phyloP scores from a whole-genome alignment of 2,329 filamentous ascomycete genomes.

The Epichloe sp. region DNA sequence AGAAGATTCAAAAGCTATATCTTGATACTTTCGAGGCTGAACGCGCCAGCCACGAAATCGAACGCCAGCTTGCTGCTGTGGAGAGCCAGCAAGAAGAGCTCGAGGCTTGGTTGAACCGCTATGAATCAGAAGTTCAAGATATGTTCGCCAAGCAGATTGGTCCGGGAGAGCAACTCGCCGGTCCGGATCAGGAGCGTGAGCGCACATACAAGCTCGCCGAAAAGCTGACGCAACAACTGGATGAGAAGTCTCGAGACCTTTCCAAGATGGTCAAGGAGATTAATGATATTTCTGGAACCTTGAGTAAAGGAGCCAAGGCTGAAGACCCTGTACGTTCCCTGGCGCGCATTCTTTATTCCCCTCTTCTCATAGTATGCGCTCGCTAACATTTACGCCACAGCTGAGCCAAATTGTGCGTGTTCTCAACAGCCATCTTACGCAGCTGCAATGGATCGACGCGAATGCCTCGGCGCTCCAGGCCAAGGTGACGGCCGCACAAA shows the following conservation, averaged over 20 bases:
- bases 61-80: conserved; percentile 77
- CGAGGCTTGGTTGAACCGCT: conserved; percentile 74
- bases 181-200: conserved; percentile 91
- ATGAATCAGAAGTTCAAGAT: conserved; percentile 82
- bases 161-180: conserved; percentile 62
- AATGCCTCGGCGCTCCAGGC: conserved; percentile 69
- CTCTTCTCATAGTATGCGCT: conserved; percentile 4
- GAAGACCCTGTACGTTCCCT: conserved; percentile 63
- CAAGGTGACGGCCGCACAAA: conserved; percentile 73
- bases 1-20: conserved; percentile 90
- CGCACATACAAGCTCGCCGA: conserved; percentile 92
- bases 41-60: conserved; percentile 82
- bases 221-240: conserved; percentile 77
- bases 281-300: conserved; percentile 76
- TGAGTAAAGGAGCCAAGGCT: conserved; percentile 80
- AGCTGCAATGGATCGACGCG: conserved; percentile 86
- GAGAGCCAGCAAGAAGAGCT: conserved; percentile 91
- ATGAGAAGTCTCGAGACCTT: conserved; percentile 87
- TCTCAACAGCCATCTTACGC: conserved; percentile 81
- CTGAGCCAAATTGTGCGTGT: conserved; percentile 91
- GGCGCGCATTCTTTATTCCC: background rate
- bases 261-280: conserved; percentile 97
- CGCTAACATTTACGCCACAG: conserved; percentile 30
- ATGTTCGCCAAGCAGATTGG: conserved; percentile 71
- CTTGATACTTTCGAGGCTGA: conserved; percentile 88